A percentile compares a stretch with the other conserved stretches of the same genome.
phyloP scores from a whole-genome alignment of 2,329 filamentous ascomycete genomes.

The Fusarium pilosicola region DNA sequence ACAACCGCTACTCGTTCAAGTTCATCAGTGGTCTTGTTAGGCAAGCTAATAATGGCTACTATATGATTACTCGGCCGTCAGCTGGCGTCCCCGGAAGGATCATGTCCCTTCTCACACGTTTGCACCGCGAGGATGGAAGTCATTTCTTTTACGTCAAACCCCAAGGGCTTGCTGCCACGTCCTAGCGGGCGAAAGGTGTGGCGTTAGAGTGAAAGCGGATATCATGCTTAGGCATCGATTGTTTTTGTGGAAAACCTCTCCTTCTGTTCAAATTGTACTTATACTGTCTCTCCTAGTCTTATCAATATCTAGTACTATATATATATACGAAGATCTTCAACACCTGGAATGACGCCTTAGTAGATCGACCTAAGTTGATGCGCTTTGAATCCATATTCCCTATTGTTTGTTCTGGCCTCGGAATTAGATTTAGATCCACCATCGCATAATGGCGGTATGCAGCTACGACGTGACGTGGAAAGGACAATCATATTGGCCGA shows the following conservation, averaged over 20 bases:
- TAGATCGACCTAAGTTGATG: too few relatives aligned
- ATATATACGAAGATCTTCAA: background rate
- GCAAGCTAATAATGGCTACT: background rate
- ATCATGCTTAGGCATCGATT: background rate
- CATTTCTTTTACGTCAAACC: background rate
- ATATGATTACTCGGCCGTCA: background rate
- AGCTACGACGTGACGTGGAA: too few relatives aligned
- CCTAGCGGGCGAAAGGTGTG: background rate
- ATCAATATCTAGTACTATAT: background rate
- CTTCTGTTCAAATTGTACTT: background rate
- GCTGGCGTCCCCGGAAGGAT: background rate
- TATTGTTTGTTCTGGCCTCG: too few relatives aligned
- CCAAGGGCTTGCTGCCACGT: background rate
- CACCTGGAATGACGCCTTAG: too few relatives aligned
- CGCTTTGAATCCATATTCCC: too few relatives aligned
- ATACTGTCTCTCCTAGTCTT: background rate
- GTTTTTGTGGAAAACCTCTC: background rate
- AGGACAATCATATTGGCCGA: too few relatives aligned
- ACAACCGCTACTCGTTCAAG: background rate
- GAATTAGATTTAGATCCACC: too few relatives aligned
- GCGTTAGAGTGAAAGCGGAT: background rate
- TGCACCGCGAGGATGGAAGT: background rate
- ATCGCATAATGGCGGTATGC: accelerated
- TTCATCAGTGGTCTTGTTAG: background rate
- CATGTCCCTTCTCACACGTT: background rate